phyloP scores from a whole-genome alignment of 2,329 filamentous ascomycete genomes.

The Sporothrix sp. region DNA sequence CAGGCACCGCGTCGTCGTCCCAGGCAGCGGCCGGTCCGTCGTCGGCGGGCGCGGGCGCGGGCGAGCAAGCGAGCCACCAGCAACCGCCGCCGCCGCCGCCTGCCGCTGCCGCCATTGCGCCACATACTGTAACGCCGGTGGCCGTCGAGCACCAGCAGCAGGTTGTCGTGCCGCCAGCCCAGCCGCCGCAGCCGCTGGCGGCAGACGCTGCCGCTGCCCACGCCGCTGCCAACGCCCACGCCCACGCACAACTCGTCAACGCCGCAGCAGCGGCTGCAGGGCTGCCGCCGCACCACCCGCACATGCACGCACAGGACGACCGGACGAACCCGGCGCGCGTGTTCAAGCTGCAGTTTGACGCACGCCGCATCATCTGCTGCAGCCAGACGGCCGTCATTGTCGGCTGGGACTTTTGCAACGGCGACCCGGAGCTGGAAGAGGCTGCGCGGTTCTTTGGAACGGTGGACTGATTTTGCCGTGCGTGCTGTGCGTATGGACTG shows the following conservation, averaged over 20 bases:
- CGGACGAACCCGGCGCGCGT: conserved; percentile 50
- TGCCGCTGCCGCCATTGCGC: not conserved
- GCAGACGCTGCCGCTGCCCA: not conserved
- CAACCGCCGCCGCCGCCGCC: too few species aligned
- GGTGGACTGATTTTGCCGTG: too few species aligned
- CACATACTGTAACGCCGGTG: not conserved
- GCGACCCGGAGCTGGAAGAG: conserved; percentile 68
- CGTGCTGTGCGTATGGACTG: too few species aligned
- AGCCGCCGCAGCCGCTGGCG: not conserved
- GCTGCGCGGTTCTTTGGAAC: conserved; percentile 68
- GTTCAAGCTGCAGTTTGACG: conserved; percentile 96
- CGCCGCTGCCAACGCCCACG: not conserved
- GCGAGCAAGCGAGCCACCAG: too few species aligned
- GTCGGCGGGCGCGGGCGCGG: too few species aligned
- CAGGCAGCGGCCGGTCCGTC: too few species aligned
- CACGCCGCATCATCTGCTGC: conserved; percentile 85
- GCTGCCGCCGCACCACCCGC: conserved; percentile 28
- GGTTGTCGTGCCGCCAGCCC: not conserved
- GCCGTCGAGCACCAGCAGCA: not conserved
- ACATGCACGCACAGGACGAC: conserved; percentile 33
- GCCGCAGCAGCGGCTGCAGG: not conserved
- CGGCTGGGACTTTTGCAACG: conserved; percentile 94
- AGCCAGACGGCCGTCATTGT: conserved; percentile 87
- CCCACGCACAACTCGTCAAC: too few species aligned
- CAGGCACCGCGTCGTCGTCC: not conserved